Evolutionary conservation across 805 yeast genomes (phyloP).

Genomic region (Spencermartinsiella europaea): DNA sequence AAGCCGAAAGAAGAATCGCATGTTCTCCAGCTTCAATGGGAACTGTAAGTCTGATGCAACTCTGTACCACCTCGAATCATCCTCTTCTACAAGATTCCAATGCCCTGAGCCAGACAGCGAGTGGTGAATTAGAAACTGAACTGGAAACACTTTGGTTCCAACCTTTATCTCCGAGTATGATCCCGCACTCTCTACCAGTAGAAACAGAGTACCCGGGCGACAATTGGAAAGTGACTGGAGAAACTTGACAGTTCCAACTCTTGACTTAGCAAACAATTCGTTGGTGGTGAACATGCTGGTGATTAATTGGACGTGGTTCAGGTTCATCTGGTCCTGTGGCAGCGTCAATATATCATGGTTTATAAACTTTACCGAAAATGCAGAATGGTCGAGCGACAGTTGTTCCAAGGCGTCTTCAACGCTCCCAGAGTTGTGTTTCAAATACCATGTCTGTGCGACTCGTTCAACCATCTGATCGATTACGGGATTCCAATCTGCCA

Average conservation of each 20-base stretch:
- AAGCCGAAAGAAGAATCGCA: conserved; percentile 78
- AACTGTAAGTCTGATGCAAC: conserved; percentile 49
- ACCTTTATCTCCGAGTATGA: conserved; percentile 76
- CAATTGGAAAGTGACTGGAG: conserved; percentile 54
- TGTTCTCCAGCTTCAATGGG: conserved; percentile 70
- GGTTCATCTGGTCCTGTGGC: conserved; percentile 23
- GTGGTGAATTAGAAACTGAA: conserved; percentile 73
- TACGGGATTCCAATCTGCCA: conserved; percentile 69
- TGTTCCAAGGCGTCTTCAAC: conserved; percentile 4
- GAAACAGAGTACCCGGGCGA: conserved; percentile 49
- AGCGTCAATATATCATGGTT: conserved; percentile 22
- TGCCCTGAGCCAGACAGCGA: conserved; percentile 56
- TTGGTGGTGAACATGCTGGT: conserved; percentile 82
- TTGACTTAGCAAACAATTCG: conserved; percentile 71
- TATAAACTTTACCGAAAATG: conserved; percentile 14
- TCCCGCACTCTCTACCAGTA: conserved; percentile 85
- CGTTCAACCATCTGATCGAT: conserved; percentile 41
- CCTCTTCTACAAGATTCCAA: conserved; percentile 62
- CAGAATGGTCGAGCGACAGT: conserved; percentile 1
- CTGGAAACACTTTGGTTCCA: conserved; percentile 75
- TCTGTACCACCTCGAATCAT: conserved; percentile 82
- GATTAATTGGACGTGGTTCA: conserved; percentile 43
- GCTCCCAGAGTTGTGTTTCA: conserved; percentile 33
- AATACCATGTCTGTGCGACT: conserved; percentile 48
- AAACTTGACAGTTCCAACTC: conserved; percentile 52